These are phyloP conservation scores for Lipomyces orientalis DNA, from an alignment of 805 yeast genomes.

Conservation along the genomic window DNA sequence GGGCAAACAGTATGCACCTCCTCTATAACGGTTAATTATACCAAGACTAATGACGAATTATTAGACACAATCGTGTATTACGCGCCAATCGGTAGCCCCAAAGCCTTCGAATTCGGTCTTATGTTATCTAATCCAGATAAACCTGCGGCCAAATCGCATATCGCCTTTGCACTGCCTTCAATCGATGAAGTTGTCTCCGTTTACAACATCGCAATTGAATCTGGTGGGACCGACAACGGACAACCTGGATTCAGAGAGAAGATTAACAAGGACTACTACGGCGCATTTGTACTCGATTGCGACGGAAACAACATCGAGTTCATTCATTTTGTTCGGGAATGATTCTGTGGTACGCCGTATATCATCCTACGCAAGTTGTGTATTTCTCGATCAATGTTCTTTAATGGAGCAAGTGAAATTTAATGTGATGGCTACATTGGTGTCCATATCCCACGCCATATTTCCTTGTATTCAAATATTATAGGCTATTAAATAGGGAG, in stretches of 20 bases:
- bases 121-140: neutral
- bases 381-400: neutral
- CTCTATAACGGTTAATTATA: neutral
- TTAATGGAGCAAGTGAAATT: neutral
- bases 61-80: neutral
- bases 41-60: neutral
- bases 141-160: constrained; percentile 6
- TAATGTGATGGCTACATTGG: neutral
- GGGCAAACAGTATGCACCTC: neutral
- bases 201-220: constrained; percentile 10
- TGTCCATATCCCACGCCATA: neutral
- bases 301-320: constrained; percentile 26
- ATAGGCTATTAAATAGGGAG: neutral
- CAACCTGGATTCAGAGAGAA: constrained; percentile 16
- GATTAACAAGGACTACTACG: constrained; percentile 19
- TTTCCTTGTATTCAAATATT: neutral
- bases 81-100: neutral
- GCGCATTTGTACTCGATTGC: constrained; percentile 18
- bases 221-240: constrained; percentile 21
- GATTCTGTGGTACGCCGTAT: neutral
- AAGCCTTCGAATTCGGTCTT: neutral
- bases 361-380: neutral
- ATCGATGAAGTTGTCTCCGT: constrained; percentile 10
- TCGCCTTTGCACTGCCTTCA: constrained; percentile 14
- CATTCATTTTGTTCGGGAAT: neutral